Evolutionary conservation across 805 yeast species (phyloP), one percentile per base, ranked within the genome.

Genomic region (Cyberlindnera mrakii): DNA sequence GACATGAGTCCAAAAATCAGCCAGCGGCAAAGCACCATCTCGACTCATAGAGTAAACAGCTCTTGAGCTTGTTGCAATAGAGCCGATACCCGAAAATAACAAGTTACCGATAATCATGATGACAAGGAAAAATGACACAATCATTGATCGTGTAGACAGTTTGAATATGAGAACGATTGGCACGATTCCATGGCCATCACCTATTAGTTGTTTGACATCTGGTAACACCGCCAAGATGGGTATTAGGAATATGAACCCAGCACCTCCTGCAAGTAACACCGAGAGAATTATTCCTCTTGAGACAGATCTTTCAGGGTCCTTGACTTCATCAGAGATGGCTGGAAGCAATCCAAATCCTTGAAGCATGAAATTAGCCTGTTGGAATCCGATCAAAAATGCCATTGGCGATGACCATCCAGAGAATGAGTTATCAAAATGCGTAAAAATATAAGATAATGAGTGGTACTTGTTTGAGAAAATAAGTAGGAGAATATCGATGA

Each of bases 271-370:
- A 37, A 84, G 70, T 34, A 77, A 41, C 14, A 85, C 84, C 3
- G 93, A 77, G 39, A 73, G 67, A 1, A 83, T 62, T 57, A 86
- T 77, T 5, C 93, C 93, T 50, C 74, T 74, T 14, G 95, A 89
- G 54, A 86, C 81, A 40, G 78, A 80, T 43, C 66, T 74, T 57
- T 86, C 93, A 0, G 95, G 91, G 18, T 68, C 68, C 48, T 79
- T 74, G 14, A 86, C 93, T 62, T 86, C 95, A 54, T 86, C 95
- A 37, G 89, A 79, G 69, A 86, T 75, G 6, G 91, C 80, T 16
- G 87, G 85, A 23, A 86, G 68, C 76, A 85, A 79, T 23, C 91
- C 91, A 60, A 83, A 86, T 0, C 93, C 95, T 46, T 85, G 86
- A 56, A 85, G 68, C 18, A 91, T 85, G 62, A 84, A 83, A 29